Evolutionary conservation across 306 rosid genomes (phyloP).

Genomic region (Purshia tridentata): DNA sequence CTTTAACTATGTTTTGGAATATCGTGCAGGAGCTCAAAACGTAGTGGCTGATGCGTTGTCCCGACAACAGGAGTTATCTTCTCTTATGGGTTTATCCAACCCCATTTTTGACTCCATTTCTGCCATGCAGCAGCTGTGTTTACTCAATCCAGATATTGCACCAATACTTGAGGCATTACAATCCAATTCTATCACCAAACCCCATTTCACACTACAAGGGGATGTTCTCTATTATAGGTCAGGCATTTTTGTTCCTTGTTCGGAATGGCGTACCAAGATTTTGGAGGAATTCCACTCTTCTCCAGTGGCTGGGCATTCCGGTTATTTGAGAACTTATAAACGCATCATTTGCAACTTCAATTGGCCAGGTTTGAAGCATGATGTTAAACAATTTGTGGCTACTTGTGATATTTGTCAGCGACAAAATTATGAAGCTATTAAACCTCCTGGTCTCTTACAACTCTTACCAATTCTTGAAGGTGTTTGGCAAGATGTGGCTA

Average conservation of each 20-base stretch:
- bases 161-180: no score
- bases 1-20: neutral
- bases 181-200: no score
- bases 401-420: neutral
- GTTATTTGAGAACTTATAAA: neutral
- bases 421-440: neutral
- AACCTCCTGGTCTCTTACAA: neutral
- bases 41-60: neutral
- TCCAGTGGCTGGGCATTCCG: neutral
- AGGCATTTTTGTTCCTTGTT: neutral
- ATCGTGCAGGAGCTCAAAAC: neutral
- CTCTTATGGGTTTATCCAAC: neutral
- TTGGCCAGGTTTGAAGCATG: neutral
- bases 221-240: no score
- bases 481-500: neutral
- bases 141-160: no score
- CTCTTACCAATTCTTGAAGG: neutral
- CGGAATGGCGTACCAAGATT: rapidly evolving
- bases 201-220: no score
- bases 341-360: no score
- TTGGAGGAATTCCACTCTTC: neutral
- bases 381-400: neutral
- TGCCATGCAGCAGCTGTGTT: no score
- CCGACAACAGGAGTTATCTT: rapidly evolving
- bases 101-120: neutral